Percentiles rank a stretch among this genome's conserved stretches.
phyloP scores from a whole-genome alignment of 768 basidiomycete genomes.

The Lentinula guzmanii region DNA sequence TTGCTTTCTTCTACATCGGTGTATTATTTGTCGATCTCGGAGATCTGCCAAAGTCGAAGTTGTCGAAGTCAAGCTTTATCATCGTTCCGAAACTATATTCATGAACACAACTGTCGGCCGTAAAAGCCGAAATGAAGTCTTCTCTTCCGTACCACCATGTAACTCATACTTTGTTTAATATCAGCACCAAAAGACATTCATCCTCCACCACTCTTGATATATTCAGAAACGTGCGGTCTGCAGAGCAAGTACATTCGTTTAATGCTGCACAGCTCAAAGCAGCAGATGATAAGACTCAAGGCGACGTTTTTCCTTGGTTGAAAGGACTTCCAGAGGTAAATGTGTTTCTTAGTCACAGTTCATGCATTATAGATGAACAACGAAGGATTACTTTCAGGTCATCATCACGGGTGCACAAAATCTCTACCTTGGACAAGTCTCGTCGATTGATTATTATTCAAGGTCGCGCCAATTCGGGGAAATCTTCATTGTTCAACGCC shows the following conservation, averaged over 20 bases:
- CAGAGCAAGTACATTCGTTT: neutral
- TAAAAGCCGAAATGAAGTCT: neutral
- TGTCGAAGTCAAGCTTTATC: neutral
- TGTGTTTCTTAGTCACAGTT: neutral
- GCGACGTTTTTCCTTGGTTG: neutral
- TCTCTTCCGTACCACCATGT: neutral
- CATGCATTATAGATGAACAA: neutral
- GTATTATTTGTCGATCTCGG: neutral
- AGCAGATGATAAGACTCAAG: neutral
- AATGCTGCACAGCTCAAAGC: neutral
- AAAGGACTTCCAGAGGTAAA: neutral
- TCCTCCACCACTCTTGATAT: neutral
- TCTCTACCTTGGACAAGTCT: no score
- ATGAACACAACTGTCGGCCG: neutral
- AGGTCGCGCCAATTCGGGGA: slow-evolving; percentile 79
- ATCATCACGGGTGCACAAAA: neutral
- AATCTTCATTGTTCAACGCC: slow-evolving; percentile 69
- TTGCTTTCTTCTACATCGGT: neutral
- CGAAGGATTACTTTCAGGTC: neutral
- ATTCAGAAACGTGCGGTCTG: neutral
- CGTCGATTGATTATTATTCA: neutral
- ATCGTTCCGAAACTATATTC: neutral
- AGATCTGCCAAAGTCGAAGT: neutral
- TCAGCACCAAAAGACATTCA: neutral
- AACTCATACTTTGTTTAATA: neutral